Evolutionary conservation across 176 grass and related monocot genomes (phyloP).

Genomic region (bread wheat (Triticum aestivum)): DNA sequence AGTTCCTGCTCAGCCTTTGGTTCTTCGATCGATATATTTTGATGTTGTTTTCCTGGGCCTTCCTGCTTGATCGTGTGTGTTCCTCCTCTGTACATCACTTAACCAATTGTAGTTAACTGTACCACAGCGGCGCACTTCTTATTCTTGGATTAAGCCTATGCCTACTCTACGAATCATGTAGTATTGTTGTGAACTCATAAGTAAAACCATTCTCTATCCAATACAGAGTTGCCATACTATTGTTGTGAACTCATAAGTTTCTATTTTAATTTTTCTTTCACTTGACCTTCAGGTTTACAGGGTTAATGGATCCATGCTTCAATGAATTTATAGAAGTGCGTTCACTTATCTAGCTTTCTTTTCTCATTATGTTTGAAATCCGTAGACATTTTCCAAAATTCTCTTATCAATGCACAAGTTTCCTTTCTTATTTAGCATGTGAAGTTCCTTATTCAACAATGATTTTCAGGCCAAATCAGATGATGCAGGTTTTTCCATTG

Average conservation of each 20-base stretch:
- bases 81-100: too few species aligned
- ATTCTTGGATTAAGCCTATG: too few species aligned
- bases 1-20: too few species aligned
- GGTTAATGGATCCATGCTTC: constrained; percentile 65
- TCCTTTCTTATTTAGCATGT: background rate
- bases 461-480: constrained; percentile 67
- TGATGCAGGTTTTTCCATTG: constrained; percentile 76
- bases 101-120: too few species aligned
- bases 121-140: too few species aligned
- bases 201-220: constrained; percentile 73
- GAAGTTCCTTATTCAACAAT: background rate
- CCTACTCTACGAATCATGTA: background rate
- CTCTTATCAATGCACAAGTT: background rate
- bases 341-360: background rate
- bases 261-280: constrained; percentile 13
- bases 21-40: too few species aligned
- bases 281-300: constrained; percentile 61
- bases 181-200: constrained; percentile 27
- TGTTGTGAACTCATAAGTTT: constrained; percentile 56
- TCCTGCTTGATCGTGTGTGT: too few species aligned
- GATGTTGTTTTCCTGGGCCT: too few species aligned
- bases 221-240: constrained; percentile 56
- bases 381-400: background rate
- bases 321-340: constrained; percentile 65
- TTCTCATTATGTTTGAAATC: constrained; percentile 8